Base-by-base conservation (phyloP, 73 alveolate species). In the Tetrahymena thermophila region DNA sequence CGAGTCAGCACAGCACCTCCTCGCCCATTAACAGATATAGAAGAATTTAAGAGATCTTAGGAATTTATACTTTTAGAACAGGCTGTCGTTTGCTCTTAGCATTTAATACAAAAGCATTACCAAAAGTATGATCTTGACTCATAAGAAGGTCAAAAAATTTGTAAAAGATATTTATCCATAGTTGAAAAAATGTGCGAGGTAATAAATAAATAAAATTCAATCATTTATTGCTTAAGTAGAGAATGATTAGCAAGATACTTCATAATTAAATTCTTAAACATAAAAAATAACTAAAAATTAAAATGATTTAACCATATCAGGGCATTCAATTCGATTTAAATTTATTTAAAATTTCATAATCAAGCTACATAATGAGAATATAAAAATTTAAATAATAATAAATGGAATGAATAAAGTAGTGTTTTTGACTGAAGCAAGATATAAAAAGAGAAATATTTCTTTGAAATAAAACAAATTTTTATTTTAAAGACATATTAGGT, bases 1-100 rank as follows among this genome's bases (percentile, higher is more conserved):
- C 56, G 99, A 84, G 98, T 98, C 11, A 95, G 98, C 10, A 97
- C 99, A 10, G 99, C 99, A 25, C 99, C 99, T 93, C 98, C 99
- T 10, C 94, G 99, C n/a, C 99, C 99, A 19, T 85, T 98, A 43
- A 97, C 99, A 21, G 99, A 98, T 85, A 96, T 98, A 43, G 99
- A 98, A 95, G 99, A 98, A 84, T 35, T 43, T 19, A 37, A 85
- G 44, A 95, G 97, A 85, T 96, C 97, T 71, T 50, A 96, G 57
- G 99, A 98, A 93, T 98, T 97, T 93, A 40, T 95, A 35, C 97
- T 98, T 25, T 95, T 98, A 16, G 99, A 98, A 93, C 97, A 97
- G 43, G 97, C 99, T 21, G 98, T 97, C 11, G 97, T 95, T 96
- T 94, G 97, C 83, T 95, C 98, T n/a, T 95, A 94, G 71, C 97